Conservation (phyloP, 1,139 yeast species). For the Geotrichum macrosporum region DNA sequence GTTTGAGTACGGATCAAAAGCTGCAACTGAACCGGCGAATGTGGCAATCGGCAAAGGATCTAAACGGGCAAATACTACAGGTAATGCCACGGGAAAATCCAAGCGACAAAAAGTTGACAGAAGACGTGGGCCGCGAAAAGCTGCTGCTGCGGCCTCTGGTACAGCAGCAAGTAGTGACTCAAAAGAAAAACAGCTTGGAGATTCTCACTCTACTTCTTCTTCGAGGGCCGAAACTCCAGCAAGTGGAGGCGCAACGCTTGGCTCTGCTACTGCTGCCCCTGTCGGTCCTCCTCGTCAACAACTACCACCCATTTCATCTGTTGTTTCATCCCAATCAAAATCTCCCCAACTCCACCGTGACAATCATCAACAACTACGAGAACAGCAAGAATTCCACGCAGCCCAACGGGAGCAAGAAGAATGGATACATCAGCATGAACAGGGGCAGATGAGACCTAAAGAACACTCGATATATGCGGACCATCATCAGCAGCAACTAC, state of each 20-base stretch:
- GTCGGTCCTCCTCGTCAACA: too few species aligned
- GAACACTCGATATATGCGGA: not conserved
- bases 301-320: not conserved
- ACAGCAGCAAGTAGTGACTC: not conserved
- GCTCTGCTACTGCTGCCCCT: too few species aligned
- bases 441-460: not conserved
- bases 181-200: not conserved
- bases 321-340: not conserved
- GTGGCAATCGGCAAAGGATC: not conserved
- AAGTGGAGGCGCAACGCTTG: not conserved
- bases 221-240: constrained; percentile 3
- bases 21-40: not conserved
- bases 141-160: not conserved
- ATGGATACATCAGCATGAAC: not conserved
- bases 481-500: not conserved
- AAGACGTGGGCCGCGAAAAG: not conserved
- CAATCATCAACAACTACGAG: not conserved
- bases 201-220: not conserved
- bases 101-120: constrained; percentile 4
- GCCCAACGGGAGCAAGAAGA: constrained; percentile 15
- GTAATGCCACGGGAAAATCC: not conserved
- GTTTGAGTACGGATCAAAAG: not conserved
- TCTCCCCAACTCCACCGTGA: too few species aligned
- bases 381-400: constrained; percentile 4
- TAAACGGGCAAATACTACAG: constrained; percentile 1